These are phyloP conservation scores for Tolypocladium endophyticum DNA, from an alignment of 2,329 filamentous ascomycete species.

Conservation along the genomic window DNA sequence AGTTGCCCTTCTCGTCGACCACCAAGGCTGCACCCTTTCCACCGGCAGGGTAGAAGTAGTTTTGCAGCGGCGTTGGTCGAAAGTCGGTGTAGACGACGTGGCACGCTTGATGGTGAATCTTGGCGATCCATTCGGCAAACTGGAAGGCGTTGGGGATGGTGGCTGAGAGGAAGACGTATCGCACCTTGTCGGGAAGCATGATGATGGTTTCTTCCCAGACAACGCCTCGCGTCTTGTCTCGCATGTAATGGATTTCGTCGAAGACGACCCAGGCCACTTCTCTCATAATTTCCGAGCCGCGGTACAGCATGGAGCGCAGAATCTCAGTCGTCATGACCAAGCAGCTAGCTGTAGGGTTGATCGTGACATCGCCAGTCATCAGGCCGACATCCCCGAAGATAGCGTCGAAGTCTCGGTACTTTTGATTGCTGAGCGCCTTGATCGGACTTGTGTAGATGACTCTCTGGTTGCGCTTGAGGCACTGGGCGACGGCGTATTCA, in stretches of 20 bases:
- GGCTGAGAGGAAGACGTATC: constrained; percentile 95
- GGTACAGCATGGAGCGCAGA: constrained; percentile 95
- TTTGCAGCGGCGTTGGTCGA: constrained; percentile 87
- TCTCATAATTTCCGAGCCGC: constrained; percentile 97
- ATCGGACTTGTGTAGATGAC: constrained; percentile 99
- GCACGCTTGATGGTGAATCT: constrained; percentile 93
- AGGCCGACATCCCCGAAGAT: constrained; percentile 95
- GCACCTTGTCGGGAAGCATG: constrained; percentile 92
- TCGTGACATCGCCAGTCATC: constrained; percentile 98
- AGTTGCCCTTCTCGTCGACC: constrained; percentile 92
- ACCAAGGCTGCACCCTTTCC: constrained; percentile 88
- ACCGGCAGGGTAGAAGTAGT: constrained; percentile 93
- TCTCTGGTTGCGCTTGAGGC: constrained; percentile 91
- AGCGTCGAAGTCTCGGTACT: constrained; percentile 90
- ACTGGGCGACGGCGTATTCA: constrained; percentile 96
- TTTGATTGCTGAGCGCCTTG: constrained; percentile 97
- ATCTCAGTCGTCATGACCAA: constrained; percentile 99
- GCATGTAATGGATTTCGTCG: constrained; percentile 97
- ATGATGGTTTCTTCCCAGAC: constrained; percentile 99
- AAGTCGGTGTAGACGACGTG: constrained; percentile 99
- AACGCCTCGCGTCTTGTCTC: constrained; percentile 87
- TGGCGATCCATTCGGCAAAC: constrained; percentile 98
- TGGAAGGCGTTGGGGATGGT: constrained; percentile 99
- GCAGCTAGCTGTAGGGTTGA: constrained; percentile 96
- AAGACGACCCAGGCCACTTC: constrained; percentile 98